Percentiles rank a stretch among this genome's conserved stretches.
Conservation (phyloP, 2,329 filamentous ascomycete genomes). For the Raffaelea ambrosiae region DNA sequence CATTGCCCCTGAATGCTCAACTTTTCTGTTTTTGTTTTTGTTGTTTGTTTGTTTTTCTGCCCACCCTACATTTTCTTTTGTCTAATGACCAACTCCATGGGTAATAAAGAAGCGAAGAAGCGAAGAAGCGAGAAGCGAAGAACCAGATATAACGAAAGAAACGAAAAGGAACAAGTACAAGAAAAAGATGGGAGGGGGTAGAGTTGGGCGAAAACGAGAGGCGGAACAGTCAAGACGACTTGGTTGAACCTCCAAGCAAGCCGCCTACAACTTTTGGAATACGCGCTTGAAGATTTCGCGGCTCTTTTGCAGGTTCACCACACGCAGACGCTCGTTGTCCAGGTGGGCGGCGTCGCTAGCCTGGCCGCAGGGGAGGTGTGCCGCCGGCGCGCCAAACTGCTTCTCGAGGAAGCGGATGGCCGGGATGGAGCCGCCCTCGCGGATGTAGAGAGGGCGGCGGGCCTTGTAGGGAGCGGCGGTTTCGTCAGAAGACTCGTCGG, state of each 20-base stretch:
- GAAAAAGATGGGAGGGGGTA: no score
- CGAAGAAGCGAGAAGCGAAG: no score
- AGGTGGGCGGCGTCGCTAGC: slow-evolving; percentile 90
- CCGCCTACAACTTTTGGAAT: slow-evolving; percentile 63
- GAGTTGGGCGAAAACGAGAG: no score
- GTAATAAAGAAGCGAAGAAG: no score
- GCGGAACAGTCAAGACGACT: no score
- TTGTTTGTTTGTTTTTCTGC: background rate
- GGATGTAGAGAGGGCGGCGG: slow-evolving; percentile 76
- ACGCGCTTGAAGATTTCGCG: slow-evolving; percentile 85
- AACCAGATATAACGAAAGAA: no score
- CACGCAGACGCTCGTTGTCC: slow-evolving; percentile 85
- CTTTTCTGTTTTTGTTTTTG: background rate
- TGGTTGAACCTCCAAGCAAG: no score
- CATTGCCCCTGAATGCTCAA: background rate
- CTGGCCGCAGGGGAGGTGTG: slow-evolving; percentile 89
- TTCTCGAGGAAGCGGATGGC: slow-evolving; percentile 92
- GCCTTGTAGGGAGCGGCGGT: slow-evolving; percentile 22
- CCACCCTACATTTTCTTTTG: no score
- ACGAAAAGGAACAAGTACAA: no score
- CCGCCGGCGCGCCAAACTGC: slow-evolving; percentile 83
- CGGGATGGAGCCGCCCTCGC: slow-evolving; percentile 91
- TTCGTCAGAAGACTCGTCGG: slow-evolving; percentile 6
- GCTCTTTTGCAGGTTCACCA: slow-evolving; percentile 84
- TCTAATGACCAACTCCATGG: no score